Base-by-base conservation (phyloP, 2,329 filamentous ascomycete genomes). In the Xylaria sp. region DNA sequence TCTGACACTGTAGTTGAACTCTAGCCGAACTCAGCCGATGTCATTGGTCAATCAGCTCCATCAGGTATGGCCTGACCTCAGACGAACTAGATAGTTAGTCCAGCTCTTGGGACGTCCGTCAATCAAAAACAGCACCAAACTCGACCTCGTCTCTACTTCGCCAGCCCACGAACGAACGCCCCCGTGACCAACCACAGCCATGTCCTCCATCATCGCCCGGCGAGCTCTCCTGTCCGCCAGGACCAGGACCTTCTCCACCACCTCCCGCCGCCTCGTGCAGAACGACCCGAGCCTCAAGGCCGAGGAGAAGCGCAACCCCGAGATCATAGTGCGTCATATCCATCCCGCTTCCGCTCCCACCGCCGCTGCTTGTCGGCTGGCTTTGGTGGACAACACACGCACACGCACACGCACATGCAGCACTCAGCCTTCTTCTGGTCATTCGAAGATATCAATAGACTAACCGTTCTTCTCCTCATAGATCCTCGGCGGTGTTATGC, bases 401-500 rank as follows among this genome's bases (percentile, higher is more conserved):
- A 1, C 24, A 36, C 8, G 6, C 12, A 36, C 24, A 4, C 27
- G 1, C 27, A 1, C 24, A 36, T 36, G 34, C 12, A 36, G 17
- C 4, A 3, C 9, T 24, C 19, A 3, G n/a, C 2, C 12, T 6
- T 34, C 34, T 14, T 1, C 21, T 27, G 21, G 1, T 5, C 32
- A 27, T 7, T 11, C 34, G 11, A 36, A 7, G 34, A 36, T 11
- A 7, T 17, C 51, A 48, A 55, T 61, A 53, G 17, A 51, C 75
- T 76, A 61, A 78, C 69, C 48, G 48, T 62, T 7, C n/a, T 24
- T 39, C n/a, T 45, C 19, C 45, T 53, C 62, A 71, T 77, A 98
- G 96, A 90, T 98, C 78, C 92, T 99, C 74, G 88, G 94, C 72
- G 93, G 89, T 79, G 90, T 98, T 81, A 97, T 98, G 93, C 90